Evolutionary conservation across 108 stramenopile genomes (phyloP), one percentile per base, ranked within the genome.

Genomic region (Fragilariopsis cylindrus): DNA sequence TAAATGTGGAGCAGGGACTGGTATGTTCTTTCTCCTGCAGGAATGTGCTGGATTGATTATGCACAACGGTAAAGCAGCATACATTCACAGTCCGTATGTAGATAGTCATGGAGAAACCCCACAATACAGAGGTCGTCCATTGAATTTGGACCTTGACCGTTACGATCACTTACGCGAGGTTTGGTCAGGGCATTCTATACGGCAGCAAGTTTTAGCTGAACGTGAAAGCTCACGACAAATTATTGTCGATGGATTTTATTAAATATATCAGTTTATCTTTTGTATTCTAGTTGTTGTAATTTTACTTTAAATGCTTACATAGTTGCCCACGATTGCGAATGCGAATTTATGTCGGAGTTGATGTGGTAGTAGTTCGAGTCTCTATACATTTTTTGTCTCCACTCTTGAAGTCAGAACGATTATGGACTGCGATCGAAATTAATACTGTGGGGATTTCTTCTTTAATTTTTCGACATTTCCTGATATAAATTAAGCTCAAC

Each of bases 101-200:
- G 98, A 98, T 64, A 90, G 85, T 69, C 92, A 97, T 66, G 96
- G 96, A 4, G 98, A 98, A 82, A 94, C 92, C 18, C 92, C 93
- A 0, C 90, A 92, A 50, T 94, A 90, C 73, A 78, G 93, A 60
- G 96, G 96, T 7, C 72, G 92, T 7, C 96, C 96, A 18, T 73
- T 96, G 68, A 93, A 92, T 76, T 69, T 92, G 19, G 89, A 91
- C 72, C 45, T 87, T 3, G 82, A 81, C 48, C 84, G 90, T 15
- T 92, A 90, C 60, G 75, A 78, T 56, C 81, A 90, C 43, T 65
- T 95, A 43, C 84, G 80, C n/a, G 87, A 87, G 57, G 72, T 94
- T 42, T 94, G 90, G 89, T 78, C 79, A 39, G 85, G 88, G 4
- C 89, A 93, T 70, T 55, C 62, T 47, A 65, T 90, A 41, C 73